Conservation (phyloP, 176 grass and related monocot species). For the Rhynchospora breviuscula region DNA sequence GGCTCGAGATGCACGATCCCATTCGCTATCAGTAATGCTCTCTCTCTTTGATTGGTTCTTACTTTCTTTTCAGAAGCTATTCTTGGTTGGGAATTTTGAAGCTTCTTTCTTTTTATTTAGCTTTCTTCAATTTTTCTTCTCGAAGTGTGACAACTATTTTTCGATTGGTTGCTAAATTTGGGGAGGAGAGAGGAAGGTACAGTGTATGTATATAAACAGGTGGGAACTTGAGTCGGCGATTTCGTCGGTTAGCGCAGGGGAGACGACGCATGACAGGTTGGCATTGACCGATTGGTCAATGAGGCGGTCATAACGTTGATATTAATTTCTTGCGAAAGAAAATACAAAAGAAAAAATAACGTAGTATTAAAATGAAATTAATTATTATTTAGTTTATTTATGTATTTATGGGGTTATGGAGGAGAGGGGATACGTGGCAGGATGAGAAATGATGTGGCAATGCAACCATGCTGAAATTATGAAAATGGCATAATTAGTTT, state of each 20-base stretch:
- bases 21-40: slow-evolving; percentile 25
- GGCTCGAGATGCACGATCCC: slow-evolving; percentile 48
- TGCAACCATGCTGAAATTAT: neutral
- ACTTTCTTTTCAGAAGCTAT: neutral
- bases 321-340: neutral
- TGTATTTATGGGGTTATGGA: neutral
- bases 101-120: neutral
- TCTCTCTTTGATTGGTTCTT: neutral
- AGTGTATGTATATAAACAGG: neutral
- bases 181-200: neutral
- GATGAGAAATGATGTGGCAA: neutral
- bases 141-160: neutral
- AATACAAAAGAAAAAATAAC: neutral
- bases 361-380: neutral
- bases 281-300: neutral
- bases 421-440: neutral
- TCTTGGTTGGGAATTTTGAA: neutral
- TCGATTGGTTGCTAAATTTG: neutral
- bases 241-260: neutral
- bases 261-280: neutral
- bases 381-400: neutral
- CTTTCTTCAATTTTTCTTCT: neutral
- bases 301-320: neutral
- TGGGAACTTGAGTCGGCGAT: neutral
- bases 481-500: neutral